Base-by-base conservation (phyloP, 116 monocot genomes). In the Posidonia oceanica region DNA sequence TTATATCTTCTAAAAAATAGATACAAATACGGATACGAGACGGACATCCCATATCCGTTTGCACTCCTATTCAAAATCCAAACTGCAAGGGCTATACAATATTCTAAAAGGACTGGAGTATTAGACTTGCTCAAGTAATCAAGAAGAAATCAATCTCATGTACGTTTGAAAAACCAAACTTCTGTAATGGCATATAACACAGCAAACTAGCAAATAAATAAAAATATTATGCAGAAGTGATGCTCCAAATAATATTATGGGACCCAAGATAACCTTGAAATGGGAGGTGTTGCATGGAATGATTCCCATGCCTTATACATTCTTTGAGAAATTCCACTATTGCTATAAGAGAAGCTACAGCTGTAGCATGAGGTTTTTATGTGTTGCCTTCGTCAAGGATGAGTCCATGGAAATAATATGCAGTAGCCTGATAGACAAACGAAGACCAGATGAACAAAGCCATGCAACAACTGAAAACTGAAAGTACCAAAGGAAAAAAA, bases 321-420 rank as follows among this genome's bases (percentile, higher is more conserved):
- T 97, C 97, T 69, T 82, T 97, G 18, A 97, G 80, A 72, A 83
- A 88, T 69, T 97, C 89, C 41, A 85, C 87, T 52, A 92, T 81
- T 16, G 89, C 87, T 78, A 80, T 80, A 58, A 97, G 52, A 60
- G 97, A 82, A 75, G 89, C 80, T 12, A 78, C 71, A 61, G 92
- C 83, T 75, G 74, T 81, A 10, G 78, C 74, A 67, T 89, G 87
- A 17, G 92, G 92, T 83, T 79, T 89, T 66, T 91, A 87, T 17
- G 81, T 89, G 72, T 83, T 92, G 7, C 87, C 83, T 63, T 93
- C 89, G 66, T 92, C 87, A 73, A 97, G 92, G 71, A 97, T 87
- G 58, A 91, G 52, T 2, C 97, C 92, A 72, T 97, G 97, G 74
- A 85, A 97, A 75, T 97, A 97, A 71, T 97, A 97, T 59, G 97